Evolutionary conservation across 2,329 filamentous ascomycete species (phyloP).

Genomic region (Colletotrichum magnum): DNA sequence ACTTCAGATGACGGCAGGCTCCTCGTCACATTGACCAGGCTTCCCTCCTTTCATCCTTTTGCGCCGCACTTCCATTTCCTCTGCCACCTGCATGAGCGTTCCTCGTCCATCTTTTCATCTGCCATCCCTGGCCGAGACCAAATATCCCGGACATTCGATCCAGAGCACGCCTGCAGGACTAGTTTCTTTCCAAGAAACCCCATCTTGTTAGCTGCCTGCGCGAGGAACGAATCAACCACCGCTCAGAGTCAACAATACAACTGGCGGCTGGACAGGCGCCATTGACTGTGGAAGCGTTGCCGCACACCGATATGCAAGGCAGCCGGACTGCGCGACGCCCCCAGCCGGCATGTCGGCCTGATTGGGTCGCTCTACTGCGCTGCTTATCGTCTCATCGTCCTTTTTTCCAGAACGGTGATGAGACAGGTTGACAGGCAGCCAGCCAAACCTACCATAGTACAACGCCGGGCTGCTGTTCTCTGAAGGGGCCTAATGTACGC

Average conservation of each 20-base stretch:
- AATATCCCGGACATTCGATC: not conserved
- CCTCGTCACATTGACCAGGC: slow-evolving; percentile 3
- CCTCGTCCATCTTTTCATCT: not conserved
- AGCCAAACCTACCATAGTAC: no score
- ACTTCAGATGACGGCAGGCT: slow-evolving; percentile 19
- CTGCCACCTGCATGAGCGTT: not conserved
- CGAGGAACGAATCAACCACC: no score
- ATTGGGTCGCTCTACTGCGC: not conserved
- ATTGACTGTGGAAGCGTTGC: not conserved
- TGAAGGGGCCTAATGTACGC: not conserved
- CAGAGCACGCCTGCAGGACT: not conserved
- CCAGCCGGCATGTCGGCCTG: not conserved
- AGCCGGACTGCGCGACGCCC: not conserved
- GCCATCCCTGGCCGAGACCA: not conserved
- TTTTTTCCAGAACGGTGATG: no score
- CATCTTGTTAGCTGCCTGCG: no score
- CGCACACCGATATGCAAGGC: not conserved
- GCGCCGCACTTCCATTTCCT: not conserved
- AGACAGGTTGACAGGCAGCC: not conserved
- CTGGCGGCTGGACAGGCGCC: not conserved
- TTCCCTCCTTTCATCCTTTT: not conserved
- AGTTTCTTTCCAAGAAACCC: no score
- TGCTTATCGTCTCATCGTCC: slow-evolving; percentile 1
- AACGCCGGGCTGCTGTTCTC: not conserved
- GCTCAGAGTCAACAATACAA: no score